Conservation (phyloP, 2,329 filamentous ascomycete species). For the Phoma sp. region DNA sequence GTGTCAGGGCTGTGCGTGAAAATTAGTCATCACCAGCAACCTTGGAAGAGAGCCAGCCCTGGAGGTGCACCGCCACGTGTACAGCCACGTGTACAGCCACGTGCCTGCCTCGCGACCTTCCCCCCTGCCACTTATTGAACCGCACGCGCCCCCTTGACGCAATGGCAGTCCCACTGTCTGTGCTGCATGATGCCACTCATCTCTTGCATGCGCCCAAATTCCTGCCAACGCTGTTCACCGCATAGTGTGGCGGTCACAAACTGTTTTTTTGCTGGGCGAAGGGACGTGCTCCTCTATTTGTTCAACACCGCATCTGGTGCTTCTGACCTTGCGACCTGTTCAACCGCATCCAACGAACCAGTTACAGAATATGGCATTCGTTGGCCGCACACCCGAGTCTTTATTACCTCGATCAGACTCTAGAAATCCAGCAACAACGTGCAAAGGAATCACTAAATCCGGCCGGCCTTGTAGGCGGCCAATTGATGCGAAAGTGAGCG, state of each 20-base stretch:
- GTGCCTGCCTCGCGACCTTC: constrained; percentile 19
- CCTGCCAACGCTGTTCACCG: not conserved
- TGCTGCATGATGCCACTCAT: constrained; percentile 11
- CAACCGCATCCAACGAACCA: not conserved
- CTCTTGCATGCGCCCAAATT: not conserved
- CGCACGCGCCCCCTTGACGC: constrained; percentile 22
- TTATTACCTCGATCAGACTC: constrained; percentile 80
- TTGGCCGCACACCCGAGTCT: constrained; percentile 73
- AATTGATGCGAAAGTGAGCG: constrained; percentile 58
- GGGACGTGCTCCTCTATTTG: not conserved
- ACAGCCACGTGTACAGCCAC: constrained; percentile 20
- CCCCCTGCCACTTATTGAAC: constrained; percentile 21
- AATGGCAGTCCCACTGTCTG: constrained; percentile 12
- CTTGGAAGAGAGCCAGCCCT: too few relatives aligned
- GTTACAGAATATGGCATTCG: constrained; percentile 35
- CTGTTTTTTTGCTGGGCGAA: not conserved
- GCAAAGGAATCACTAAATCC: constrained; percentile 80
- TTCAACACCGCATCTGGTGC: not conserved
- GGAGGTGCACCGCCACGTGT: constrained; percentile 5
- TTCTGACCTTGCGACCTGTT: not conserved
- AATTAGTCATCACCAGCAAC: not conserved
- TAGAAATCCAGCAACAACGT: constrained; percentile 81
- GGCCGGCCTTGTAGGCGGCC: constrained; percentile 84
- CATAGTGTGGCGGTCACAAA: not conserved
- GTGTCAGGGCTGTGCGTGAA: not conserved